Conservation (phyloP, 2,329 filamentous ascomycete species). For the Lachnum nothofagi region DNA sequence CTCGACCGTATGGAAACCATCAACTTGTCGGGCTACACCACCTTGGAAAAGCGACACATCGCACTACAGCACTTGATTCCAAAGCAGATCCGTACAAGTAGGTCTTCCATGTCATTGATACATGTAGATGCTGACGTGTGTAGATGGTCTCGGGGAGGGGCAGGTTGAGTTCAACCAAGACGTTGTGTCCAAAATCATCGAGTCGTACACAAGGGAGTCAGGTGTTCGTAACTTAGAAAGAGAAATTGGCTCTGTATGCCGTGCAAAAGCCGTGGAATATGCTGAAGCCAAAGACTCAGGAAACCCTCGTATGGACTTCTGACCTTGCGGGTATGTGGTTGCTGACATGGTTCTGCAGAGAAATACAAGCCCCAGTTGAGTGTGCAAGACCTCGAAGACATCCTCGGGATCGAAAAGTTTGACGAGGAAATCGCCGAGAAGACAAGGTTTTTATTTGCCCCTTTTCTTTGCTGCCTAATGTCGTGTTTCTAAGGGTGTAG, state of each 20-base stretch:
- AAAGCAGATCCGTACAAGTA: constrained; percentile 80
- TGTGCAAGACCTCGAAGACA: constrained; percentile 77
- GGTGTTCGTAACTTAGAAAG: constrained; percentile 94
- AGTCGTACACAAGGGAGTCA: constrained; percentile 91
- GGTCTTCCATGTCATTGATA: constrained; percentile 6
- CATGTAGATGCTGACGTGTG: constrained; percentile 18
- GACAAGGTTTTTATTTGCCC: constrained; percentile 38
- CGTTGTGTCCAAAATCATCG: constrained; percentile 91
- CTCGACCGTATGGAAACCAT: constrained; percentile 98
- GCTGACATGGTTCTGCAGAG: constrained; percentile 33
- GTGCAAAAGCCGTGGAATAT: constrained; percentile 90
- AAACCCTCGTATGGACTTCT: constrained; percentile 32
- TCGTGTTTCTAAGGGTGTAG: neutral
- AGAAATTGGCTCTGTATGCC: constrained; percentile 90
- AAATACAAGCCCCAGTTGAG: constrained; percentile 70
- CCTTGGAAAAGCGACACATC: constrained; percentile 93
- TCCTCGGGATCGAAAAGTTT: constrained; percentile 87
- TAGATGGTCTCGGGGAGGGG: constrained; percentile 66
- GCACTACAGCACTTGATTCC: constrained; percentile 89
- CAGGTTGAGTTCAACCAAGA: constrained; percentile 75
- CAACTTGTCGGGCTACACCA: constrained; percentile 88
- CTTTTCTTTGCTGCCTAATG: neutral
- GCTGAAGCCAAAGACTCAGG: constrained; percentile 80
- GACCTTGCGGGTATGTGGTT: neutral
- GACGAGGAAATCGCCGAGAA: constrained; percentile 94